Percentiles rank a stretch among this genome's conserved stretches.
Evolutionary conservation across 1,284 basidiomycete genomes (phyloP).

Genomic region (Erythrobasidium hasegawianum): DNA sequence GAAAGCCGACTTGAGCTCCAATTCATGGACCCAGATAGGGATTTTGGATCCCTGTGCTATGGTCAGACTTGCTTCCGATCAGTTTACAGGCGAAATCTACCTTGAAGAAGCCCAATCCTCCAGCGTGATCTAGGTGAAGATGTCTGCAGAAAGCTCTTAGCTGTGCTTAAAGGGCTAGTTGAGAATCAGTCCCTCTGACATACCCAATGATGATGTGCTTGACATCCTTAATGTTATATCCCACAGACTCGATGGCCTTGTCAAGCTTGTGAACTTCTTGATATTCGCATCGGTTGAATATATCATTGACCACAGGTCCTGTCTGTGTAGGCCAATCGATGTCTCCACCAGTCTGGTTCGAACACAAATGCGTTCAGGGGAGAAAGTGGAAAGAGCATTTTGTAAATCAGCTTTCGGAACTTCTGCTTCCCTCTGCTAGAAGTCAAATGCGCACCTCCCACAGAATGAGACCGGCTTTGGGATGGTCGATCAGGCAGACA

Average conservation of each 20-base stretch:
- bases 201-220: constrained; percentile 34
- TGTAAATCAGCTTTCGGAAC: too few relatives aligned
- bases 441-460: too few relatives aligned
- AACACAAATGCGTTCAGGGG: too few relatives aligned
- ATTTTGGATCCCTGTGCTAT: constrained; percentile 7
- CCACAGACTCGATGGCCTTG: constrained; percentile 44
- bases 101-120: constrained; percentile 38
- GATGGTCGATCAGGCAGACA: constrained; percentile 45
- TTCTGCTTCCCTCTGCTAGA: too few relatives aligned
- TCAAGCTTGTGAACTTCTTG: constrained; percentile 46
- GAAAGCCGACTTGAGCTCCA: constrained; percentile 45
- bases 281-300: background rate
- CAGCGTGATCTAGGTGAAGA: constrained; percentile 45
- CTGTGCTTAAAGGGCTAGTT: too few relatives aligned
- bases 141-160: constrained; percentile 6
- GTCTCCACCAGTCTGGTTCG: constrained; percentile 4
- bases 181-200: too few relatives aligned
- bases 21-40: constrained; percentile 47
- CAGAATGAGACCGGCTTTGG: constrained; percentile 45
- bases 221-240: constrained; percentile 41
- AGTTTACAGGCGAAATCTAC: constrained; percentile 30
- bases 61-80: constrained; percentile 37
- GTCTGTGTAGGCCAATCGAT: background rate
- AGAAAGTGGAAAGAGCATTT: too few relatives aligned
- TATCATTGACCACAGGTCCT: background rate